These are phyloP conservation scores for Rhytidiadelphus loreus DNA, from an alignment of 225 moss, liverwort and hornwort genomes.

Conservation along the genomic window DNA sequence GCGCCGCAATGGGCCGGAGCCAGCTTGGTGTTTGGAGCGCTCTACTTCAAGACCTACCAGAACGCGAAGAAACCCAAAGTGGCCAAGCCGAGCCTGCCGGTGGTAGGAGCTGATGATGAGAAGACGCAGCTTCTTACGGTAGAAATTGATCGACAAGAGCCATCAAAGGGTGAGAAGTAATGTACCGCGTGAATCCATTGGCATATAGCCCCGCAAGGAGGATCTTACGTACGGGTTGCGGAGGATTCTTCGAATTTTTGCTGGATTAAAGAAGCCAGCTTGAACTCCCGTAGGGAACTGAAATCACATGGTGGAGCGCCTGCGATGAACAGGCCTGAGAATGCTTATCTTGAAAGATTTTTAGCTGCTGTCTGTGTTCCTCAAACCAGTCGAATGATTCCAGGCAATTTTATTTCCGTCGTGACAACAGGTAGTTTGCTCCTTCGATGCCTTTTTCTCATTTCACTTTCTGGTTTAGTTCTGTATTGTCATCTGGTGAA, in stretches of 20 bases:
- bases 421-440: slow-evolving; percentile 13
- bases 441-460: neutral
- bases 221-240: neutral
- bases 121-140: neutral
- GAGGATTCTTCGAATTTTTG: neutral
- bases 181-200: neutral
- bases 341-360: slow-evolving; percentile 48
- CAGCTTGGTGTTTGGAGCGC: slow-evolving; percentile 72
- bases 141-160: slow-evolving; percentile 1
- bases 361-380: slow-evolving; percentile 52
- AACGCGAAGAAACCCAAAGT: slow-evolving; percentile 23
- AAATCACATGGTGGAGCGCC: slow-evolving; percentile 5
- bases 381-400: slow-evolving; percentile 13
- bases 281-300: neutral
- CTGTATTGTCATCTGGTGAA: neutral
- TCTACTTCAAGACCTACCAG: slow-evolving; percentile 73
- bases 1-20: slow-evolving; percentile 37
- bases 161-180: neutral
- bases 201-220: neutral
- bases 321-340: slow-evolving; percentile 13
- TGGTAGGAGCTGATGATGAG: slow-evolving; percentile 1
- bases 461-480: neutral
- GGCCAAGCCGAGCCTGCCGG: neutral
- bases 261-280: neutral
- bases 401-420: slow-evolving; percentile 42